Percentiles rank a stretch among this genome's conserved stretches.
phyloP scores from a whole-genome alignment of 2,329 filamentous ascomycete genomes.

The Talaromyces sp. region DNA sequence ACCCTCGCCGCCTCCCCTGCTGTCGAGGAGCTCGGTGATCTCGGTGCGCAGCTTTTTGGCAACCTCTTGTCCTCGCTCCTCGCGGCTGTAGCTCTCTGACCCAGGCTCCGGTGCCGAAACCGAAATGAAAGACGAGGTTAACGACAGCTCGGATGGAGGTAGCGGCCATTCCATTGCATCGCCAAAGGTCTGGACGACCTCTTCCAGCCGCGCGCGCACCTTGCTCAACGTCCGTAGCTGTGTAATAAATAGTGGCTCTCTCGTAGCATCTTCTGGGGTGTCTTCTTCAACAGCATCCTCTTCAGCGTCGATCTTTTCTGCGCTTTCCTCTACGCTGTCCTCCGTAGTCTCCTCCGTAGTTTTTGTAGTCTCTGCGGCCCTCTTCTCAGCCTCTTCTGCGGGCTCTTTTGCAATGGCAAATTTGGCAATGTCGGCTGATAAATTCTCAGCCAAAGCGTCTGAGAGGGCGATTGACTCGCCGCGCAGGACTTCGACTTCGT shows the following conservation, averaged over 20 bases:
- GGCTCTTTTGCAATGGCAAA: slow-evolving; percentile 47
- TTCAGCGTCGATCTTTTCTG: background rate
- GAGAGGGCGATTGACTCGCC: slow-evolving; percentile 78
- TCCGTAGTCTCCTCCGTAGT: background rate
- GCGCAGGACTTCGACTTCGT: slow-evolving; percentile 89
- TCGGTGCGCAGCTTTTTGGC: slow-evolving; percentile 60
- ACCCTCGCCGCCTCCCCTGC: slow-evolving; percentile 52
- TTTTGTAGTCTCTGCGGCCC: background rate
- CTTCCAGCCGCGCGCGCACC: slow-evolving; percentile 77
- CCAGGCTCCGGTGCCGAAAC: slow-evolving; percentile 79
- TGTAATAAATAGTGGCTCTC: slow-evolving; percentile 63
- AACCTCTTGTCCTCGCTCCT: slow-evolving; percentile 83
- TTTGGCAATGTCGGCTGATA: slow-evolving; percentile 65
- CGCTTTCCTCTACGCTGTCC: slow-evolving; percentile 3
- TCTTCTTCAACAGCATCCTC: background rate
- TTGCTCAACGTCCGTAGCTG: slow-evolving; percentile 76
- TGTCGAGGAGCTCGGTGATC: slow-evolving; percentile 60
- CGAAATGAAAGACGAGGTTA: slow-evolving; percentile 79
- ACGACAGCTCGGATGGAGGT: slow-evolving; percentile 77
- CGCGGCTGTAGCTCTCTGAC: slow-evolving; percentile 60
- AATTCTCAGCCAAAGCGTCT: slow-evolving; percentile 67
- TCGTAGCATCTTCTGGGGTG: background rate
- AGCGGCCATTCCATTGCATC: slow-evolving; percentile 94
- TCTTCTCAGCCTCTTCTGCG: background rate
- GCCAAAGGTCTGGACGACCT: slow-evolving; percentile 85